Evolutionary conservation across 345 rosid genomes (phyloP).

Genomic region (Pugionium dolabratum): DNA sequence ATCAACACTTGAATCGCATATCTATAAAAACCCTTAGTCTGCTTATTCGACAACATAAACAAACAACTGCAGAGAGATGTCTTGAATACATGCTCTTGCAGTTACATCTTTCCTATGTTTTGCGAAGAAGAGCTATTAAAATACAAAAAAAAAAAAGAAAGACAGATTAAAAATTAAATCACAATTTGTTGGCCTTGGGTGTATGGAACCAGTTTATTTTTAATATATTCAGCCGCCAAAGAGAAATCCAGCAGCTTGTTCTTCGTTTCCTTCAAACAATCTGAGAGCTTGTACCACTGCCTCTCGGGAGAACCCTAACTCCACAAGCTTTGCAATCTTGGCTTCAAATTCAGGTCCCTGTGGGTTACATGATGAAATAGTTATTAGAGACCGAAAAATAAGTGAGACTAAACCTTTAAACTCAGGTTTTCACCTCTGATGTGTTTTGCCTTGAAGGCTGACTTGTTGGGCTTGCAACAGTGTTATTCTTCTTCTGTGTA

Average conservation of each 20-base stretch:
- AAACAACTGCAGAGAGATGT: conserved; percentile 11
- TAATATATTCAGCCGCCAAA: conserved; percentile 65
- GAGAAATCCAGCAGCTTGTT: conserved; percentile 94
- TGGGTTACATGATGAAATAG: conserved; percentile 16
- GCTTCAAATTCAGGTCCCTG: conserved; percentile 87
- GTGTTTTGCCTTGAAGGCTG: conserved; percentile 60
- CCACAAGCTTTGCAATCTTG: conserved; percentile 87
- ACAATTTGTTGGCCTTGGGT: conserved; percentile 29
- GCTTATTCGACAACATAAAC: conserved; percentile 17
- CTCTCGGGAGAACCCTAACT: conserved; percentile 80
- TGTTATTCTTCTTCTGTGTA: conserved; percentile 46
- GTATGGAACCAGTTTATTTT: not conserved
- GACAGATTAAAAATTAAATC: conserved; percentile 16
- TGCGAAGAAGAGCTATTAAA: conserved; percentile 30
- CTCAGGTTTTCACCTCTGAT: conserved; percentile 46
- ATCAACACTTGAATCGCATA: not conserved
- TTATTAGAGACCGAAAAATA: not conserved
- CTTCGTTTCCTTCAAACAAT: conserved; percentile 82
- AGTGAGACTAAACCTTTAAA: not conserved
- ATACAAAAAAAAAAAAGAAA: not conserved
- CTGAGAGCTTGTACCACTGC: conserved; percentile 86
- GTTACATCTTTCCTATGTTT: conserved; percentile 25
- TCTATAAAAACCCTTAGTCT: not conserved
- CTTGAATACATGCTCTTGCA: conserved; percentile 15
- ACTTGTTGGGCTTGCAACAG: conserved; percentile 43